phyloP scores from a whole-genome alignment of 768 basidiomycete species.

The Auriscalpium orientale region DNA sequence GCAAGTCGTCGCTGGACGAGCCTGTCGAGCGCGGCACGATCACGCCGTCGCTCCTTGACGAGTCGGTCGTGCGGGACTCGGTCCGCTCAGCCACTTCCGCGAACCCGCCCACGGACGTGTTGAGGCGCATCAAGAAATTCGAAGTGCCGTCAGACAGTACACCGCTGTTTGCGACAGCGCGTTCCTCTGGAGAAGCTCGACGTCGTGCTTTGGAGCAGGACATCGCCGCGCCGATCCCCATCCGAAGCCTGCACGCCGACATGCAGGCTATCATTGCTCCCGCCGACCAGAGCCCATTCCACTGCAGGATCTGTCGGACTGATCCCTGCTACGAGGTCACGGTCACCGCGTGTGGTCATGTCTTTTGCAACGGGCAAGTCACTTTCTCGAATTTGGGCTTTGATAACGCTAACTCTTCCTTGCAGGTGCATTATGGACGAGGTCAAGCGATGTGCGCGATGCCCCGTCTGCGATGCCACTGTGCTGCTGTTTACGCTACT shows the following conservation, averaged over 20 bases:
- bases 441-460: slow-evolving; percentile 12
- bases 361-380: slow-evolving; percentile 9
- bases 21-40: no score
- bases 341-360: slow-evolving; percentile 11
- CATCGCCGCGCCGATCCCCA: slow-evolving; percentile 2
- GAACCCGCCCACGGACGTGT: no score
- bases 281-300: not conserved
- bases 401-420: not conserved
- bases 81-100: no score
- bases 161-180: not conserved
- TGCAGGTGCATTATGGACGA: slow-evolving; percentile 11
- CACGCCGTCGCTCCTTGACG: no score
- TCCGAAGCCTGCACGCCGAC: slow-evolving; percentile 4
- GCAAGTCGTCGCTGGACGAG: no score
- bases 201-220: slow-evolving; percentile 1
- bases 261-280: not conserved
- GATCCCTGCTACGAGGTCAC: slow-evolving; percentile 14
- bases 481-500: slow-evolving; percentile 15
- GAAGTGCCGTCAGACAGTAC: not conserved
- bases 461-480: slow-evolving; percentile 12
- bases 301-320: slow-evolving; percentile 9
- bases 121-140: not conserved
- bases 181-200: not conserved
- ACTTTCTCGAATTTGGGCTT: not conserved
- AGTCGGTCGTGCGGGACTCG: no score